Base-by-base conservation (phyloP, 768 basidiomycete genomes). In the Saitozyma podzolica region DNA sequence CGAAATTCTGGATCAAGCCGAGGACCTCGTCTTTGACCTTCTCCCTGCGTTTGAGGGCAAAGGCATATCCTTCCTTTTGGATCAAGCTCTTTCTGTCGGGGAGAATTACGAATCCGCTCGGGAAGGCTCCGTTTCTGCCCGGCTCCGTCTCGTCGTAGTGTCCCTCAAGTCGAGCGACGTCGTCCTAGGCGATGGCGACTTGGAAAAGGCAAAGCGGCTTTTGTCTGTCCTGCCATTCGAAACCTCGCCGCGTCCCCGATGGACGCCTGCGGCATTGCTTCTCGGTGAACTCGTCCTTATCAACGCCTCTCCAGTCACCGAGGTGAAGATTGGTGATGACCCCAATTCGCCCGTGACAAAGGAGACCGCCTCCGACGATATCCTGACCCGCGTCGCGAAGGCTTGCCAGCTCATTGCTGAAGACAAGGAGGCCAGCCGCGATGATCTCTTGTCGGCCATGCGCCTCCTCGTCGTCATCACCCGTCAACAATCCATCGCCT, bases 11-110 rank as follows among this genome's bases (percentile, higher is more conserved):
- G 93, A 96, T 73, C 87, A 90, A 65, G 89, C 93, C 71, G 86
- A 89, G 3, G 87, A 89, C 8, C 85, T 98, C 58, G 86, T 96
- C 48, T 96, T 94, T 74, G 92, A 96, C 74, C 84, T 96, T 43
- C 87, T 89, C 67, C 84, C 84, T 29, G 89, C 90, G 19, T 93
- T 96, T 78, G 51, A 40, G 29, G 82, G 87, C 66, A 88, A 89
- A 29, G 29, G 29, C 8, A 83, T 94, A 54, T 84, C 84, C 49
- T 84, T 86, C 59, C 84, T 97, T 57, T 82, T 93, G 62, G 88
- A 89, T 29, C 41, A 89, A 92, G 72, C 84, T 95, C 74, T 86
- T 86, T 40, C 63, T 80, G 81, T 40, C 89, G 88, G 40, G 14
- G 40, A 20, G n/a, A 13, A 61, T 3, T 62, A 54, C 47, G 51